These are phyloP conservation scores for Cytospora chrysosperma DNA, from an alignment of 2,329 filamentous ascomycete genomes.

Conservation along the genomic window DNA sequence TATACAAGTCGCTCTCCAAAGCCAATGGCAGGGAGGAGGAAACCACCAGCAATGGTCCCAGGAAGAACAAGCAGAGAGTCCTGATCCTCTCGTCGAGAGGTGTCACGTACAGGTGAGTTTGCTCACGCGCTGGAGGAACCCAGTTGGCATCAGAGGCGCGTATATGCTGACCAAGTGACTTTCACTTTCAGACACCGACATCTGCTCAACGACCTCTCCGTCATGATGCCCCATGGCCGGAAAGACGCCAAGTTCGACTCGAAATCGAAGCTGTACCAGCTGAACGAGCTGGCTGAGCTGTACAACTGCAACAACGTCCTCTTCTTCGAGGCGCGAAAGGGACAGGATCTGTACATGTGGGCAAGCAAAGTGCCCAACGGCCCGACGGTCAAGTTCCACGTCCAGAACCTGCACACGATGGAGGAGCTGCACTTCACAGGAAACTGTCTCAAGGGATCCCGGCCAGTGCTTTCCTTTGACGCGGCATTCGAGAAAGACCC, in stretches of 20 bases:
- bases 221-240: constrained; percentile 85
- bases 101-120: constrained; percentile 76
- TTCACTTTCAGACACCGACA: constrained; percentile 72
- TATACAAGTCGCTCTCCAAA: constrained; percentile 74
- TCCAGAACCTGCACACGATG: constrained; percentile 93
- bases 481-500: constrained; percentile 78
- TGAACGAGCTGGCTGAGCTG: constrained; percentile 72
- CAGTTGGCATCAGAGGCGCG: background rate
- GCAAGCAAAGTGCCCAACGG: constrained; percentile 87
- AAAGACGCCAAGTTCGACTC: constrained; percentile 98
- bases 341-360: constrained; percentile 93
- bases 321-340: constrained; percentile 94
- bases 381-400: constrained; percentile 60
- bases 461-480: constrained; percentile 91
- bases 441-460: constrained; percentile 91
- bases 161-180: constrained; percentile 1
- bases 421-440: constrained; percentile 95
- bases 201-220: constrained; percentile 82
- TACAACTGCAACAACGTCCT: constrained; percentile 89
- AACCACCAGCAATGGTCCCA: constrained; percentile 45
- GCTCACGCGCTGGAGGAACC: background rate
- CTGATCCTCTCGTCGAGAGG: constrained; percentile 90
- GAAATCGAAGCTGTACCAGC: constrained; percentile 80
- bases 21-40: constrained; percentile 47
- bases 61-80: constrained; percentile 72